These are phyloP conservation scores for Yarrowia alimentaria DNA, from an alignment of 805 yeast genomes.

Conservation along the genomic window DNA sequence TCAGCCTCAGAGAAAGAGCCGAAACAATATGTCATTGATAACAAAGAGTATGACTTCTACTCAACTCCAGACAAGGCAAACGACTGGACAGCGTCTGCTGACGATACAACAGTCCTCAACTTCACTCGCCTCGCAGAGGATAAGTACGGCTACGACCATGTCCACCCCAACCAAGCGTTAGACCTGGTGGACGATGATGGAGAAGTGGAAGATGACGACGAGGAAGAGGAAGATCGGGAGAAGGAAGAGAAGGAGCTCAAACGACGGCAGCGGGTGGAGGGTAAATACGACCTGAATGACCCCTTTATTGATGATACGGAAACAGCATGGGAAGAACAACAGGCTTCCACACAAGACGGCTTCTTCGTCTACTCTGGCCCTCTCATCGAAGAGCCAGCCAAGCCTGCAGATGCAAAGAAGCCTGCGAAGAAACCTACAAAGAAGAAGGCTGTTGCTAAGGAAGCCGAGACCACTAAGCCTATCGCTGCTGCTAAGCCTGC, in stretches of 20 bases:
- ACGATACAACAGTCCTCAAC: conserved; percentile 51
- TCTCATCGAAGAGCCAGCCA: conserved; percentile 46
- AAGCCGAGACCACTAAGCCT: conserved; percentile 27
- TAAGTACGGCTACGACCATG: conserved; percentile 73
- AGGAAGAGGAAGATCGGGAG: conserved; percentile 35
- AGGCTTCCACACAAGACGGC: conserved; percentile 90
- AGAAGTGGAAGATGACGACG: conserved; percentile 41
- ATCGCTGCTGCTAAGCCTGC: neutral
- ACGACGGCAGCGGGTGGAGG: conserved; percentile 64
- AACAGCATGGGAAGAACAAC: conserved; percentile 86
- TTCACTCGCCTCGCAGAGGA: conserved; percentile 74
- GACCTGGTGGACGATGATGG: conserved; percentile 51
- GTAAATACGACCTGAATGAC: conserved; percentile 87
- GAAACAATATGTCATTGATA: conserved; percentile 23
- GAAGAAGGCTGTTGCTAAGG: conserved; percentile 28
- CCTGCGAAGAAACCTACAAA: conserved; percentile 25
- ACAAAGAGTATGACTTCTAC: conserved; percentile 23
- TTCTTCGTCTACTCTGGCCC: conserved; percentile 96
- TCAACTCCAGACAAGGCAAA: conserved; percentile 23
- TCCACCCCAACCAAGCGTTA: conserved; percentile 59
- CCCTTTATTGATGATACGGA: conserved; percentile 97
- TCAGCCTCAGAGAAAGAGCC: neutral
- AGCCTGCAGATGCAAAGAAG: conserved; percentile 36
- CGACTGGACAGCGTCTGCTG: conserved; percentile 27
- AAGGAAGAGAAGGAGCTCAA: conserved; percentile 37